Evolutionary conservation across 31 red algal species (phyloP).

Genomic region (Porphyra umbilicalis): DNA sequence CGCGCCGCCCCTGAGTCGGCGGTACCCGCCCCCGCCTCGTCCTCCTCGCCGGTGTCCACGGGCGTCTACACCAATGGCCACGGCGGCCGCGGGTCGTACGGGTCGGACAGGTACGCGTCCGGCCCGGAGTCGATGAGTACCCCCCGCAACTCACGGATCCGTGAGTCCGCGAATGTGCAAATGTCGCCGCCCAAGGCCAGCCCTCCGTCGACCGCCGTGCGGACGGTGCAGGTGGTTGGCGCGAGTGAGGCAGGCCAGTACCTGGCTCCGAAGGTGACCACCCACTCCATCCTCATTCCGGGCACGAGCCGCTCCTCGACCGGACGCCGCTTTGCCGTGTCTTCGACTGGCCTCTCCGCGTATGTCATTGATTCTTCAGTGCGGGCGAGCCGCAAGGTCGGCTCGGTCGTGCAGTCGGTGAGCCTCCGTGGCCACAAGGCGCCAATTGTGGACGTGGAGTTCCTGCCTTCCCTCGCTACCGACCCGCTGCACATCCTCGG

Average conservation of each 20-base stretch:
- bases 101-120: not conserved
- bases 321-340: not conserved
- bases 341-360: not conserved
- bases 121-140: not conserved
- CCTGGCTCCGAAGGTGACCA: not conserved
- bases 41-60: no score
- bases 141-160: not conserved
- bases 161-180: not conserved
- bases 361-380: not conserved
- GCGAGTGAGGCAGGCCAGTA: not conserved
- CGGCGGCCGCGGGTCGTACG: not conserved
- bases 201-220: not conserved
- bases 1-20: no score
- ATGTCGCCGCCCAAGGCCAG: not conserved
- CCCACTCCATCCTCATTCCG: not conserved
- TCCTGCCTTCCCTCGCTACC: conserved; percentile 8
- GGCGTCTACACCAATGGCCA: not conserved
- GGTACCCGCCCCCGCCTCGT: no score
- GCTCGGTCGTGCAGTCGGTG: not conserved
- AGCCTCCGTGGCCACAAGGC: conserved; percentile 34
- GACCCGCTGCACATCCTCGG: conserved; percentile 18
- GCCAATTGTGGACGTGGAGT: conserved; percentile 56
- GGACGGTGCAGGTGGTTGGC: not conserved
- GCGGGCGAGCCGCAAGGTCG: not conserved
- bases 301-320: not conserved